phyloP scores from a whole-genome alignment of 2,329 filamentous ascomycete genomes.

The Dactylonectria macrodidyma region DNA sequence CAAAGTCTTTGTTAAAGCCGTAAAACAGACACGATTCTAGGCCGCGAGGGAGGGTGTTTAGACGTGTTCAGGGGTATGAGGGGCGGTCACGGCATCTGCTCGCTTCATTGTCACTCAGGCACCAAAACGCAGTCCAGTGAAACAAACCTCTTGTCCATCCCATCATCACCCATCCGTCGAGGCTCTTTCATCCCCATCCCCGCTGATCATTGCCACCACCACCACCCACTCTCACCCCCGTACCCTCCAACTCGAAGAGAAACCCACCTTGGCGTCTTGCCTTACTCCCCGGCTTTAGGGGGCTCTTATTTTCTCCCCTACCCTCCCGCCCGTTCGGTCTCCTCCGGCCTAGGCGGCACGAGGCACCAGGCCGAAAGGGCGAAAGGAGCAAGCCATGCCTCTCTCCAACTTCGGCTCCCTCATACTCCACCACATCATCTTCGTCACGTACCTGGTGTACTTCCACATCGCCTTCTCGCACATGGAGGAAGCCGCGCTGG shows the following conservation, averaged over 20 bases:
- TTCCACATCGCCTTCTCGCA: conserved; percentile 66
- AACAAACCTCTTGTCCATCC: background rate
- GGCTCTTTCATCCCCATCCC: background rate
- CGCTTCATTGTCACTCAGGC: background rate
- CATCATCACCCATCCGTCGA: conserved; percentile 4
- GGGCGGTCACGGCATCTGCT: background rate
- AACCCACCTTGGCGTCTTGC: background rate
- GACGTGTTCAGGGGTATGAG: background rate
- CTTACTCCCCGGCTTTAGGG: background rate
- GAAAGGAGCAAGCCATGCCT: conserved; percentile 57
- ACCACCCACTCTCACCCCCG: background rate
- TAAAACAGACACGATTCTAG: background rate
- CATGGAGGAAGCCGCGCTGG: conserved; percentile 62
- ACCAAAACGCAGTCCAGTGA: background rate
- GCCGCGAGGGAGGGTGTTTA: background rate
- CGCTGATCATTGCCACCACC: conserved; percentile 12
- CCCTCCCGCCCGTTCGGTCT: background rate
- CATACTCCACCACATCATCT: conserved; percentile 66
- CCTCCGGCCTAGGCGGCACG: conserved; percentile 7
- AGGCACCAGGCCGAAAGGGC: background rate
- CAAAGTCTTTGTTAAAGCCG: background rate
- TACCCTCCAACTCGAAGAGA: background rate
- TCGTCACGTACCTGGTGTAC: conserved; percentile 68
- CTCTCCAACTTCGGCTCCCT: conserved; percentile 67
- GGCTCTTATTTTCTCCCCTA: background rate